These are phyloP conservation scores for Rhododendron vialii DNA, from an alignment of 148 eudicot species.

Conservation along the genomic window DNA sequence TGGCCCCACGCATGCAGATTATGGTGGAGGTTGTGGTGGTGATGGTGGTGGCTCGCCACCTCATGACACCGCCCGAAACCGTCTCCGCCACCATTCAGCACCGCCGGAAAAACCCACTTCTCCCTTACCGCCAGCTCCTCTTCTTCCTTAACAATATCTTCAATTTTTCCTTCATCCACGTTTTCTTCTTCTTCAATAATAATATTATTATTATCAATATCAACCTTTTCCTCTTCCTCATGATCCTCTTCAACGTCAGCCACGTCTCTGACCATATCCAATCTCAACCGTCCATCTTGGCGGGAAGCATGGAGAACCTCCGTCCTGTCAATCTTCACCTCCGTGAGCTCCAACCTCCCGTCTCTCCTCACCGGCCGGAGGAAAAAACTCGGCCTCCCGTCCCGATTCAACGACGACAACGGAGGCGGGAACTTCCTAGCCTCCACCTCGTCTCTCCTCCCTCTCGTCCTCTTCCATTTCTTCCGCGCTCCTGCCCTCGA, in stretches of 20 bases:
- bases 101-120: slow-evolving; percentile 19
- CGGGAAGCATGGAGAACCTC: slow-evolving; percentile 45
- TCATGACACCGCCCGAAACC: slow-evolving; percentile 22
- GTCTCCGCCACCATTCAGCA: slow-evolving; percentile 11
- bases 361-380: slow-evolving; percentile 40
- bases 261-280: slow-evolving; percentile 25
- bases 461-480: slow-evolving; percentile 5
- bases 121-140: slow-evolving; percentile 8
- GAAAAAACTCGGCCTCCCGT: slow-evolving; percentile 39
- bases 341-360: slow-evolving; percentile 45
- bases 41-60: slow-evolving; percentile 4
- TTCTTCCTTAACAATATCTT: not conserved
- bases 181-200: not conserved
- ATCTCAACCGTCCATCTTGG: slow-evolving; percentile 49
- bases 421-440: slow-evolving; percentile 52
- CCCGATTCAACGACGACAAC: slow-evolving; percentile 36
- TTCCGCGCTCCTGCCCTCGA: not conserved
- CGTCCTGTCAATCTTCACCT: slow-evolving; percentile 35
- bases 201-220: not conserved
- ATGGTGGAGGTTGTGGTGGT: slow-evolving; percentile 18
- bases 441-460: not conserved
- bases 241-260: slow-evolving; percentile 12
- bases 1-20: slow-evolving; percentile 25
- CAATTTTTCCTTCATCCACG: not conserved
- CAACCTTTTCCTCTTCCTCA: not conserved